phyloP scores from a whole-genome alignment of 1,139 yeast genomes.

The Suhomyces yuchorum region DNA sequence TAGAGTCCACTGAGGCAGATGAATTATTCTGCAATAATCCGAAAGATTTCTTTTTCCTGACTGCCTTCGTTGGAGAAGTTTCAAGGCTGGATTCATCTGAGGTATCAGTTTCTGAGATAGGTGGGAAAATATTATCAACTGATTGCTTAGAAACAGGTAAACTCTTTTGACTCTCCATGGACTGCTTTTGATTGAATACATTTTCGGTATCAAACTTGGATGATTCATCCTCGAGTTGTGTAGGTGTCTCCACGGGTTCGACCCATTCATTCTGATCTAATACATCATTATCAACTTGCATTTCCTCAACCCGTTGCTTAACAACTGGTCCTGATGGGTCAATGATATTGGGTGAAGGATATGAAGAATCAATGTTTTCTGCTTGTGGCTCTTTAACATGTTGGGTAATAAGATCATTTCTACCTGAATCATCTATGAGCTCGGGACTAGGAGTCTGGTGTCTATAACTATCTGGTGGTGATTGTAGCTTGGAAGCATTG shows the following conservation, averaged over 20 bases:
- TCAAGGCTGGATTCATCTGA: constrained; percentile 19
- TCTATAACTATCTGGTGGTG: constrained; percentile 15
- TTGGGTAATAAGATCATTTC: background rate
- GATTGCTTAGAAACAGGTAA: constrained; percentile 6
- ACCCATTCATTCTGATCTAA: background rate
- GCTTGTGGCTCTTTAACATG: background rate
- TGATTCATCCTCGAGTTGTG: background rate
- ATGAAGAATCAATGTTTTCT: constrained; percentile 10
- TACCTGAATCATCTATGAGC: background rate
- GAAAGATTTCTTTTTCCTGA: constrained; percentile 29
- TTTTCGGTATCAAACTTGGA: background rate
- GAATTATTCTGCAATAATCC: constrained; percentile 23
- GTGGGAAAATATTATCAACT: constrained; percentile 12
- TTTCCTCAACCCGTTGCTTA: constrained; percentile 3
- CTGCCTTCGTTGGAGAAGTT: constrained; percentile 20
- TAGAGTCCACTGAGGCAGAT: constrained; percentile 5
- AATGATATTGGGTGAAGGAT: constrained; percentile 14
- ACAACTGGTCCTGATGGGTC: constrained; percentile 1
- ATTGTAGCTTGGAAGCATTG: constrained; percentile 4
- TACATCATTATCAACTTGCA: constrained; percentile 6
- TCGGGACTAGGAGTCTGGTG: constrained; percentile 9
- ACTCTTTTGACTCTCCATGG: constrained; percentile 8
- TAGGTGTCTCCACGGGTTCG: background rate
- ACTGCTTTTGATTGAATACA: constrained; percentile 3
- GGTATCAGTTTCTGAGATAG: constrained; percentile 14